A percentile compares a stretch with the other conserved stretches of the same genome.
Conservation (phyloP, 495 filamentous ascomycete genomes). For the Aspergillus bertholletiae region DNA sequence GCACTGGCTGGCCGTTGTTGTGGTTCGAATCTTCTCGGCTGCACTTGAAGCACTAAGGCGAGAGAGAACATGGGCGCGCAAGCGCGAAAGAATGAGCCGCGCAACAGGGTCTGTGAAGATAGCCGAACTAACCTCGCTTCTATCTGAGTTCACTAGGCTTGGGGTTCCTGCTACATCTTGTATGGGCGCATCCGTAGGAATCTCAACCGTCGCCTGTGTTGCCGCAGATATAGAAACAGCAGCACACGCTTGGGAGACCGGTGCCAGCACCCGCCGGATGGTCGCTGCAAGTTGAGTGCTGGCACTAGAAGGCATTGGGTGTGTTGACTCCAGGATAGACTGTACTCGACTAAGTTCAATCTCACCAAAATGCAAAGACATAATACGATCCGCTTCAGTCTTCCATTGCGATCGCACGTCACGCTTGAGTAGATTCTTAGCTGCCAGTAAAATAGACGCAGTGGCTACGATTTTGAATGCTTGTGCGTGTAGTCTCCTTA, state of each 20-base stretch:
- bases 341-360: constrained; percentile 62
- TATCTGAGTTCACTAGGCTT: constrained; percentile 7
- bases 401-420: constrained; percentile 91
- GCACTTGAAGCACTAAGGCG: constrained; percentile 73
- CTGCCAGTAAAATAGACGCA: constrained; percentile 79
- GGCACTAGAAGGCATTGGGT: constrained; percentile 65
- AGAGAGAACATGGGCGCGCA: constrained; percentile 71
- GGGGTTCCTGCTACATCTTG: constrained; percentile 11
- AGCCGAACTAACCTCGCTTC: constrained; percentile 11
- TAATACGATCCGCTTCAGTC: constrained; percentile 74
- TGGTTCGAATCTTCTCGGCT: constrained; percentile 76
- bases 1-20: constrained; percentile 77
- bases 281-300: constrained; percentile 44
- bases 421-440: constrained; percentile 92
- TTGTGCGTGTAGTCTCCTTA: constrained; percentile 60
- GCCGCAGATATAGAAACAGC: constrained; percentile 32
- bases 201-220: constrained; percentile 34
- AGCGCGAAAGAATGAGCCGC: constrained; percentile 69
- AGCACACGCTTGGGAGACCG: constrained; percentile 36
- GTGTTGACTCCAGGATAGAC: constrained; percentile 72
- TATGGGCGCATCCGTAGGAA: constrained; percentile 17
- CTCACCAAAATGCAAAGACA: constrained; percentile 53
- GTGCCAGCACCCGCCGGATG: constrained; percentile 54
- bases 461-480: constrained; percentile 75
- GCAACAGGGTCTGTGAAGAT: constrained; percentile 74